phyloP scores from a whole-genome alignment of 495 filamentous ascomycete species.

The Penicillium antarcticum region DNA sequence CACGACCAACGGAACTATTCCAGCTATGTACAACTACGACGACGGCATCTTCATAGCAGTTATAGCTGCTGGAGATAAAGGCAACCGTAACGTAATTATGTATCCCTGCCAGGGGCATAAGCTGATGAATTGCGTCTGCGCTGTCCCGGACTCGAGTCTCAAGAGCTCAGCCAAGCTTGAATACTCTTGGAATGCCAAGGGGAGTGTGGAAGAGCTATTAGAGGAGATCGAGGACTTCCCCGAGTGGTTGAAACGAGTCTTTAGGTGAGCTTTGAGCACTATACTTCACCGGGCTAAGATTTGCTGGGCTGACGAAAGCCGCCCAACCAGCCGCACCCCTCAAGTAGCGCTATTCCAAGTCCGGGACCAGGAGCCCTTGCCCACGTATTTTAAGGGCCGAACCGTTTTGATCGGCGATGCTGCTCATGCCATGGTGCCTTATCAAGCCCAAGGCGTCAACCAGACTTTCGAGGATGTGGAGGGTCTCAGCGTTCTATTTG shows the following conservation, averaged over 20 bases:
- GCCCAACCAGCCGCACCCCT: too few species aligned
- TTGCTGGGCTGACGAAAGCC: too few species aligned
- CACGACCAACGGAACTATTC: not conserved
- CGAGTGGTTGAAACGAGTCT: not conserved
- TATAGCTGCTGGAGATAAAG: conserved; percentile 5
- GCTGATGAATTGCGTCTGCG: conserved; percentile 8
- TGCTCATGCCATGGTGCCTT: conserved; percentile 39
- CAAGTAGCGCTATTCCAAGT: too few species aligned
- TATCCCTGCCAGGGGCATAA: conserved; percentile 5
- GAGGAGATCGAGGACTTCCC: not conserved
- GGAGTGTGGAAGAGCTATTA: not conserved
- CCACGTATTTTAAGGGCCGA: conserved; percentile 24
- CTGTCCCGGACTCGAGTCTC: conserved; percentile 2
- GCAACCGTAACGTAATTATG: conserved; percentile 6
- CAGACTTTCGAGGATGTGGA: conserved; percentile 39
- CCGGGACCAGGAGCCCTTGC: conserved; percentile 11
- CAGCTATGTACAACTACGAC: not conserved
- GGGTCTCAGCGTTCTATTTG: not conserved
- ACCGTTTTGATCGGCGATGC: conserved; percentile 42
- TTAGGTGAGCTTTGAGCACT: not conserved
- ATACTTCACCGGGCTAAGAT: too few species aligned
- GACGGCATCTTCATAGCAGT: conserved; percentile 2
- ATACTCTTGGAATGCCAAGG: not conserved
- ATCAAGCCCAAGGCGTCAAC: conserved; percentile 35
- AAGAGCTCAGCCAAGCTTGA: not conserved